phyloP scores from a whole-genome alignment of 495 filamentous ascomycete genomes.

The Aspergillus asperescens region DNA sequence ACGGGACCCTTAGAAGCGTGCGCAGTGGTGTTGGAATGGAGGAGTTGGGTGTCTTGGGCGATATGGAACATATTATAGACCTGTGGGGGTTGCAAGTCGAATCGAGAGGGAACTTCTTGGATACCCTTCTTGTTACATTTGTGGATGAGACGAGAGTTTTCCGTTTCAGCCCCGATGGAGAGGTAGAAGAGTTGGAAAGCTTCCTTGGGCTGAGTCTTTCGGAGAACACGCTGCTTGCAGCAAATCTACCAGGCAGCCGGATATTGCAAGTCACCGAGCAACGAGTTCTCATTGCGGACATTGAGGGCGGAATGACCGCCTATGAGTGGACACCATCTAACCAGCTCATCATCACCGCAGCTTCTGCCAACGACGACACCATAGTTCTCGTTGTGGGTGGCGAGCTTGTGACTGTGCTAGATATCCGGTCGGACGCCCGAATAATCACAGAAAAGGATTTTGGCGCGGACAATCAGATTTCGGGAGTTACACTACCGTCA shows the following conservation, averaged over 20 bases:
- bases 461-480: slow-evolving; percentile 64
- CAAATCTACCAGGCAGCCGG: slow-evolving; percentile 55
- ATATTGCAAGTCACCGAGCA: slow-evolving; percentile 75
- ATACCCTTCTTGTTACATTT: slow-evolving; percentile 76
- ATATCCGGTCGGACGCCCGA: slow-evolving; percentile 53
- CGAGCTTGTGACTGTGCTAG: slow-evolving; percentile 58
- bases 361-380: slow-evolving; percentile 62
- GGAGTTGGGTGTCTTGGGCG: slow-evolving; percentile 74
- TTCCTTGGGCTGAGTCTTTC: slow-evolving; percentile 65
- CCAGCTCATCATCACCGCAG: slow-evolving; percentile 64
- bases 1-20: slow-evolving; percentile 81
- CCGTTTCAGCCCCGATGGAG: slow-evolving; percentile 64
- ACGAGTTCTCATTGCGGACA: slow-evolving; percentile 57
- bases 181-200: slow-evolving; percentile 76
- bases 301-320: slow-evolving; percentile 61
- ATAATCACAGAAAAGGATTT: slow-evolving; percentile 54
- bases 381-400: slow-evolving; percentile 73
- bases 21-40: slow-evolving; percentile 92
- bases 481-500: slow-evolving; percentile 67
- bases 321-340: slow-evolving; percentile 61
- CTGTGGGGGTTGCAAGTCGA: slow-evolving; percentile 60
- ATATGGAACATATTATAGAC: slow-evolving; percentile 68
- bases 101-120: slow-evolving; percentile 41
- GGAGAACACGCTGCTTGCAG: slow-evolving; percentile 67
- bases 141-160: slow-evolving; percentile 82